phyloP scores from a whole-genome alignment of 2,329 filamentous ascomycete genomes.

The Dryadomyces quercus-mongolicae region DNA sequence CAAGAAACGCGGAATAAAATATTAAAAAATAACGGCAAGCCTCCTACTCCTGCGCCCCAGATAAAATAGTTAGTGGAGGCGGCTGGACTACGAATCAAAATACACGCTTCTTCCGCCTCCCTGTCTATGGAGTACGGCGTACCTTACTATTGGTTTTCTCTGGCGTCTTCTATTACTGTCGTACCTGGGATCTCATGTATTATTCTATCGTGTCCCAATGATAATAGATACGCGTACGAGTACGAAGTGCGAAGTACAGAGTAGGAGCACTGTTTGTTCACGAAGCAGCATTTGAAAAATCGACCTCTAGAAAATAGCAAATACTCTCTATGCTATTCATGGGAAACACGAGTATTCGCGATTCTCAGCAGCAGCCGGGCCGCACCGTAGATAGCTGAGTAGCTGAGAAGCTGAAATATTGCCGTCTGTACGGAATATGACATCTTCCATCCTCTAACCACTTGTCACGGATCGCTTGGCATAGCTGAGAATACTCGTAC shows the following conservation, averaged over 20 bases:
- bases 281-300: neutral
- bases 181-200: too few relatives aligned
- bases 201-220: too few relatives aligned
- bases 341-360: too few relatives aligned
- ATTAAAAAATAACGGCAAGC: neutral
- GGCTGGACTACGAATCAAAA: neutral
- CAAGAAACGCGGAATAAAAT: neutral
- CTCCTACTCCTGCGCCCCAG: too few relatives aligned
- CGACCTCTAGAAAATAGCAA: neutral
- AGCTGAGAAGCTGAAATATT: neutral
- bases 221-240: too few relatives aligned
- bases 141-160: neutral
- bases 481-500: neutral
- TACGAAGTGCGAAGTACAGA: too few relatives aligned
- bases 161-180: too few relatives aligned
- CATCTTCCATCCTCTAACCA: neutral
- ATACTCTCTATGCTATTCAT: too few relatives aligned
- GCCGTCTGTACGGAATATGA: neutral
- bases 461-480: neutral
- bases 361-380: neutral
- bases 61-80: neutral
- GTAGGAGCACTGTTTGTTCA: too few relatives aligned
- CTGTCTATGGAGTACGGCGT: too few relatives aligned
- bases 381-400: too few relatives aligned
- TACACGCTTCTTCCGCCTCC: neutral